These are phyloP conservation scores for Backusella circina DNA, from an alignment of 192 early-diverging fungal species.

Conservation along the genomic window DNA sequence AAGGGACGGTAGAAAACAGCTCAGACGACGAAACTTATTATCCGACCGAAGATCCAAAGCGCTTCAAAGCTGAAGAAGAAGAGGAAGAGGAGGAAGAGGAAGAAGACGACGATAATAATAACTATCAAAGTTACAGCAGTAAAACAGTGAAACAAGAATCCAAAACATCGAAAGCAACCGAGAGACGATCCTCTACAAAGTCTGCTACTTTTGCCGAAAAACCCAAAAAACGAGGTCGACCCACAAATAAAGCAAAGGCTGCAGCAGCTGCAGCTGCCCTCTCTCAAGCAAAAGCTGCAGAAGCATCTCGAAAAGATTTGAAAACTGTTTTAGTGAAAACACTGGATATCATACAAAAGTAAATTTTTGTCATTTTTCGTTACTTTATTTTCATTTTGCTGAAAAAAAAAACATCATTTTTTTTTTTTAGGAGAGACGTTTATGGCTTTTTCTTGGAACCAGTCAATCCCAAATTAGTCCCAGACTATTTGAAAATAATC, in stretches of 20 bases:
- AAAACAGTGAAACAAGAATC: not conserved
- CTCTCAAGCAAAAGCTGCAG: not conserved
- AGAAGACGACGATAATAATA: not conserved
- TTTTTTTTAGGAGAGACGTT: constrained; percentile 60
- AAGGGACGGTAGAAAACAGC: not conserved
- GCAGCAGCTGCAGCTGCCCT: not conserved
- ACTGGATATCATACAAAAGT: constrained; percentile 63
- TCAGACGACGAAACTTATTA: not conserved
- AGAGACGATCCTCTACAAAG: constrained; percentile 17
- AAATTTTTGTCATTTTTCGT: not conserved
- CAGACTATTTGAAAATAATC: constrained; percentile 81
- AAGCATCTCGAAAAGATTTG: constrained; percentile 49
- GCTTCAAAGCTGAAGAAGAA: not conserved
- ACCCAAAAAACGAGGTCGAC: constrained; percentile 27
- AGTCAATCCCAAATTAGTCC: constrained; percentile 69
- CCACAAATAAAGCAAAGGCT: constrained; percentile 33
- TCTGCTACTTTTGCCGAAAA: not conserved
- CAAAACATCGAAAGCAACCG: not conserved
- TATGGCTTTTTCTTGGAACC: constrained; percentile 89
- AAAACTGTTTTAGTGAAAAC: constrained; percentile 60
- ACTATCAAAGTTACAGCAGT: not conserved
- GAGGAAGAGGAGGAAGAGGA: no score
- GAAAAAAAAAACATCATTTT: not conserved
- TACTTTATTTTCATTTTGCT: not conserved
- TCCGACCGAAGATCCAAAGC: not conserved